Evolutionary conservation across 768 basidiomycete genomes (phyloP).

Genomic region (Leccinum uliginosum): DNA sequence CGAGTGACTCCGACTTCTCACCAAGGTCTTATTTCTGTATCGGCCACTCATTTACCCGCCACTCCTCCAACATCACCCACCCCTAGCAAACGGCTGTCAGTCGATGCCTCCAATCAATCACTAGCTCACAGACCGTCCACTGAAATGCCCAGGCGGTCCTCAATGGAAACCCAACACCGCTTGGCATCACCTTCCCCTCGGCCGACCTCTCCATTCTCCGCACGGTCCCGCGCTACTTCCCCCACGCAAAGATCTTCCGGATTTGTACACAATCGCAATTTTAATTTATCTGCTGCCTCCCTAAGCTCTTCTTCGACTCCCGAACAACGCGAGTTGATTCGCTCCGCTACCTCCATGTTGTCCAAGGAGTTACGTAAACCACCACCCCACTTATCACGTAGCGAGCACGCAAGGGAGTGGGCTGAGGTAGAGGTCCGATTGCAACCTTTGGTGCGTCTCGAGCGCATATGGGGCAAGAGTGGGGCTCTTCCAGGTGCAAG

Average conservation of each 20-base stretch:
- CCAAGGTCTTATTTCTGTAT: conserved; percentile 44
- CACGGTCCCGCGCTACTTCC: conserved; percentile 42
- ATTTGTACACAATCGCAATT: conserved; percentile 51
- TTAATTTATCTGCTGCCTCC: conserved; percentile 59
- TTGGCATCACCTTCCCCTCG: conserved; percentile 31
- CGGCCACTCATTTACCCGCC: conserved; percentile 50
- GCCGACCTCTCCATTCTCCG: conserved; percentile 41
- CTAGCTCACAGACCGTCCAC: conserved; percentile 34
- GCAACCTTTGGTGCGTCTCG: conserved; percentile 57
- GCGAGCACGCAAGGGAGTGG: conserved; percentile 55
- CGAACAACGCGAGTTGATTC: conserved; percentile 64
- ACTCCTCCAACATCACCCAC: conserved; percentile 27
- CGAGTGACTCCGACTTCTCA: conserved; percentile 38
- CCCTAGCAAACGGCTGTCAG: conserved; percentile 26
- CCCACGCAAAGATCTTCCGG: conserved; percentile 40
- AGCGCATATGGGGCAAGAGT: conserved; percentile 73
- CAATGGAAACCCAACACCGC: conserved; percentile 26
- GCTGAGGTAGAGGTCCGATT: conserved; percentile 72
- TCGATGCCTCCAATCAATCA: conserved; percentile 32
- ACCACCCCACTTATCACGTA: conserved; percentile 50
- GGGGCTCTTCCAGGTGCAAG: conserved; percentile 40
- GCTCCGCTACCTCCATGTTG: conserved; percentile 57
- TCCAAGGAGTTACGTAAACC: conserved; percentile 64
- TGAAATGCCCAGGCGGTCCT: conserved; percentile 14
- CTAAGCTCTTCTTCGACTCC: conserved; percentile 46